A percentile compares a stretch with the other conserved stretches of the same genome.
These are phyloP conservation scores for Lipomyces orientalis DNA, from an alignment of 805 yeast genomes.

Conservation along the genomic window DNA sequence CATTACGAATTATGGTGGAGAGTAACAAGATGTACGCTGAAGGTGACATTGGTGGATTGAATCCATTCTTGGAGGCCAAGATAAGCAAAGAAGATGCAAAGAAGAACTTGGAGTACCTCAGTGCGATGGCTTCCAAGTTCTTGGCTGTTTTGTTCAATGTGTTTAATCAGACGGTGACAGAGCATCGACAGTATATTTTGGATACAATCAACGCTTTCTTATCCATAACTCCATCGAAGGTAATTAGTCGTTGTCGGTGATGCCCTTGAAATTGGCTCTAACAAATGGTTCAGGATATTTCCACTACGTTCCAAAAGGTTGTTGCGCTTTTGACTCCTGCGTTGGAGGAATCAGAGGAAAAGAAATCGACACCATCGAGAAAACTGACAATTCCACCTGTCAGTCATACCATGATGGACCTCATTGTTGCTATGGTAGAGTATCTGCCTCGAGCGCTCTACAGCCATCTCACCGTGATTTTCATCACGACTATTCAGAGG, in stretches of 20 bases:
- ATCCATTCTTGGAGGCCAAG: constrained; percentile 59
- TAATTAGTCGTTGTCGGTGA: not conserved
- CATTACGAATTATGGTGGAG: constrained; percentile 76
- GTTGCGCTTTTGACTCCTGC: constrained; percentile 78
- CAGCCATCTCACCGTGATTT: constrained; percentile 76
- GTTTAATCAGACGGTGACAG: constrained; percentile 85
- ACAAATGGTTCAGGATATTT: constrained; percentile 60
- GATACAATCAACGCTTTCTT: constrained; percentile 86
- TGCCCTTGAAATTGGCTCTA: not conserved
- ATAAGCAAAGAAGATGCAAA: constrained; percentile 64
- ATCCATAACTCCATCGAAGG: constrained; percentile 56
- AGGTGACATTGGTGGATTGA: constrained; percentile 64
- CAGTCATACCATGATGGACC: constrained; percentile 88
- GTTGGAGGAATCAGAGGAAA: constrained; percentile 49
- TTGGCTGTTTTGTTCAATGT: constrained; percentile 90
- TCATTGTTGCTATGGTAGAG: constrained; percentile 84
- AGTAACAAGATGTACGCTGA: constrained; percentile 66
- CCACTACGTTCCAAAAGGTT: constrained; percentile 80
- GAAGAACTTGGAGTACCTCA: constrained; percentile 64
- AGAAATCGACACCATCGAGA: constrained; percentile 43
- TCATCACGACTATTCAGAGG: constrained; percentile 64
- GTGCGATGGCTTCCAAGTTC: constrained; percentile 68
- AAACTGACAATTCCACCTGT: constrained; percentile 54
- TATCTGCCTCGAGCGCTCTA: constrained; percentile 75
- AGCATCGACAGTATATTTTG: constrained; percentile 79